These are phyloP conservation scores for Fusarium xylarioides DNA, from an alignment of 2,329 filamentous ascomycete species.

Conservation along the genomic window DNA sequence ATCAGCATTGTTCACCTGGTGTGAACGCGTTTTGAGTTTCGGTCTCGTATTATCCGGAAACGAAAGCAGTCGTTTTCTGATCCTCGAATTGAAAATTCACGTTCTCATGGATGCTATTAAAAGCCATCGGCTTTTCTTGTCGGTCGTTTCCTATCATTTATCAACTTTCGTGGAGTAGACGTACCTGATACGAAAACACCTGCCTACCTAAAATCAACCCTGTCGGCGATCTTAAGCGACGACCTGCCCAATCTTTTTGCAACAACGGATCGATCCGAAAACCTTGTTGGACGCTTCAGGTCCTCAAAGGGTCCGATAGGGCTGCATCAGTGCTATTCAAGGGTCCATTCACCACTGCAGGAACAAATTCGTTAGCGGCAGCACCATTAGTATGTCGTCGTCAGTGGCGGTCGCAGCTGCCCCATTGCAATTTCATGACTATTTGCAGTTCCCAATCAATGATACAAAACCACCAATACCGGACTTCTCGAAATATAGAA, in stretches of 20 bases:
- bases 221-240: slow-evolving; percentile 28
- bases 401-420: slow-evolving; percentile 13
- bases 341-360: slow-evolving; percentile 33
- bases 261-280: slow-evolving; percentile 27
- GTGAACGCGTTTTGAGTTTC: not conserved
- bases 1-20: slow-evolving; percentile 9
- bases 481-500: slow-evolving; percentile 46
- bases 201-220: slow-evolving; percentile 17
- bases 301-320: slow-evolving; percentile 27
- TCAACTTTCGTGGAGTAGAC: not conserved
- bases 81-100: not conserved
- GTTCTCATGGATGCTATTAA: not conserved
- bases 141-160: not conserved
- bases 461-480: slow-evolving; percentile 28
- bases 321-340: slow-evolving; percentile 31
- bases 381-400: slow-evolving; percentile 21
- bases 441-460: slow-evolving; percentile 16
- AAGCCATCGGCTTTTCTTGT: not conserved
- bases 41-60: not conserved
- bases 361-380: slow-evolving; percentile 27
- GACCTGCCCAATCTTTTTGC: slow-evolving; percentile 17
- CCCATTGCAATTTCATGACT: slow-evolving; percentile 28
- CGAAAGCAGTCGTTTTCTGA: not conserved
- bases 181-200: slow-evolving; percentile 1
- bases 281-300: slow-evolving; percentile 24